Conservation (phyloP, 108 stramenopile genomes). For the Parietichytrium sp. region DNA sequence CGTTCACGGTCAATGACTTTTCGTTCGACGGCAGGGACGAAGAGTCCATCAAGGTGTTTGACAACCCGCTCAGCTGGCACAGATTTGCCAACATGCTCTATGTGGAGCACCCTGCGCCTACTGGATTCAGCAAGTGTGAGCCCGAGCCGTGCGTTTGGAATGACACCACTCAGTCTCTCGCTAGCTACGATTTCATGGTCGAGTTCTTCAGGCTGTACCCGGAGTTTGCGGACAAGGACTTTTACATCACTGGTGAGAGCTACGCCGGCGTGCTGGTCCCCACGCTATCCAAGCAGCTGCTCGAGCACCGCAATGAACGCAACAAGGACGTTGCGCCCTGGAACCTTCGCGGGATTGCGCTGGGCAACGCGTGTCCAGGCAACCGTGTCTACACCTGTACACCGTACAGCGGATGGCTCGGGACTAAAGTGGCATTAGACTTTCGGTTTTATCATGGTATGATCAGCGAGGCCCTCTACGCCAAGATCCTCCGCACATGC, state of each 20-base stretch:
- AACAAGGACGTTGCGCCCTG: background rate
- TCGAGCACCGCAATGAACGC: constrained; percentile 45
- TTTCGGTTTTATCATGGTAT: constrained; percentile 75
- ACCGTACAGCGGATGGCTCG: constrained; percentile 57
- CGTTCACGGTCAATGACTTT: too few species aligned
- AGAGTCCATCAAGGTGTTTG: too few species aligned
- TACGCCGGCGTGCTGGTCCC: constrained; percentile 80
- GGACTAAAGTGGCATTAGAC: constrained; percentile 15
- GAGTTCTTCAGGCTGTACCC: constrained; percentile 71
- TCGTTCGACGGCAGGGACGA: too few species aligned
- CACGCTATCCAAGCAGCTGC: constrained; percentile 67
- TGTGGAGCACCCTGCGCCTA: too few species aligned
- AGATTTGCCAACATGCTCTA: too few species aligned
- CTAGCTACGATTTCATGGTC: constrained; percentile 60
- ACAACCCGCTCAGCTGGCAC: too few species aligned
- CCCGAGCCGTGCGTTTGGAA: too few species aligned
- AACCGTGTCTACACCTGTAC: too few species aligned
- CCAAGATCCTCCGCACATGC: constrained; percentile 60
- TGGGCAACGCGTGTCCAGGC: constrained; percentile 78
- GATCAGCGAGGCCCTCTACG: constrained; percentile 60
- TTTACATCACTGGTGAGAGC: constrained; percentile 77
- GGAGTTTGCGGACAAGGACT: constrained; percentile 48
- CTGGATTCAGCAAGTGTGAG: too few species aligned
- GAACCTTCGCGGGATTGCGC: constrained; percentile 57
- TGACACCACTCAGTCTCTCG: constrained; percentile 64